Evolutionary conservation across 2,329 filamentous ascomycete genomes (phyloP), one percentile per base, ranked within the genome.

Genomic region (Ploettnerulaceae sp.): DNA sequence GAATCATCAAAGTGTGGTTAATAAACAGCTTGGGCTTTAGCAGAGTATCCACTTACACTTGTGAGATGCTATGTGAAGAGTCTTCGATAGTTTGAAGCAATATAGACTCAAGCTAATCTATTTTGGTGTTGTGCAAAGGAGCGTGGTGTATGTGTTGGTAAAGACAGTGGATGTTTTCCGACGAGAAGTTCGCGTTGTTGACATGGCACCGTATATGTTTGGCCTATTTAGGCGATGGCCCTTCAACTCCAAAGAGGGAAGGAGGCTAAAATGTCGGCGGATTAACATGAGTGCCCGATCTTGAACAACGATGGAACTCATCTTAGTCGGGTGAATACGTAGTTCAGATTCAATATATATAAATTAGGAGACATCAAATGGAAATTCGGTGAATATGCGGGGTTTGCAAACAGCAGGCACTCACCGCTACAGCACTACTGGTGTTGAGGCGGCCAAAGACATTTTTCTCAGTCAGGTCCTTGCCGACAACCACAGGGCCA

Each of bases 371-470:
- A 42, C 21, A 7, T 24, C 3, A 25, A 34, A 7, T 24, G 17
- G 7, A 15, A n/a, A 33, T 7, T 33, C 7, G 11, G 29, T 7
- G 5, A 22, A 17, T 14, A 31, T 25, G 18, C 12, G 14, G 11
- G 32, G 47, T 46, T 46, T 49, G 36, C 20, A 38, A n/a, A n/a
- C 7, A 17, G 4, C 15, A 15, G 6, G 12, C 20, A 25, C 32
- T 41, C 47, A 49, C 41, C 42, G 47, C 41, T 39, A 15, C 35
- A 40, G 25, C 22, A 32, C 29, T 15, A 40, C 21, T 28, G 14
- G 15, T 22, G 32, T 36, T 20, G 35, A 34, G 11, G 24, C 47
- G 41, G 41, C 42, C 31, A 17, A 35, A 41, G 18, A 36, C 47
- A 42, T 45, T 14, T 29, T 18, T 36, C 20, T 24, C 24, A 34